Percentiles rank a stretch among this genome's conserved stretches.
These are phyloP conservation scores for Stemphylium vesicarium DNA, from an alignment of 2,329 filamentous ascomycete genomes.

Conservation along the genomic window DNA sequence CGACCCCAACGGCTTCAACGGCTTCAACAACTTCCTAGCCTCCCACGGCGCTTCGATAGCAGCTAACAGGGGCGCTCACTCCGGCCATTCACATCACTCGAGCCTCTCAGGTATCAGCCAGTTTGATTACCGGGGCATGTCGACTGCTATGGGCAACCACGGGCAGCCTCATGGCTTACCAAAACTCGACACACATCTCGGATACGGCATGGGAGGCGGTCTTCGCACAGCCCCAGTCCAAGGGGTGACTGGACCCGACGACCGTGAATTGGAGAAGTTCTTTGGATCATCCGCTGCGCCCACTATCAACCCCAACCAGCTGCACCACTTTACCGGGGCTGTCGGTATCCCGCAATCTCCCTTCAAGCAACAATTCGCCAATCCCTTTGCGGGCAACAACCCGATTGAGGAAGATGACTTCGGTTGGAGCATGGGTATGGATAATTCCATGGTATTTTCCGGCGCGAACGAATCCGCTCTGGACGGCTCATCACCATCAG, in stretches of 20 bases:
- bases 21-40: constrained; percentile 63
- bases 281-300: constrained; percentile 65
- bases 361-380: constrained; percentile 46
- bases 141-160: constrained; percentile 69
- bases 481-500: constrained; percentile 92
- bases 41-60: constrained; percentile 60
- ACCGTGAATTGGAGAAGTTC: constrained; percentile 71
- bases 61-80: constrained; percentile 57
- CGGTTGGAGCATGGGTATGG: constrained; percentile 85
- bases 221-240: constrained; percentile 76
- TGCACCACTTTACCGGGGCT: constrained; percentile 89
- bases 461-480: constrained; percentile 78
- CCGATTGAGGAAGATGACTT: constrained; percentile 77
- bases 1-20: constrained; percentile 72
- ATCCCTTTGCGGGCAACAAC: constrained; percentile 64
- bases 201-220: constrained; percentile 69
- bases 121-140: constrained; percentile 76
- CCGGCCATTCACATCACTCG: constrained; percentile 71
- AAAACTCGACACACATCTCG: constrained; percentile 82
- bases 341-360: constrained; percentile 65
- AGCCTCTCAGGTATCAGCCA: constrained; percentile 72
- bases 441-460: constrained; percentile 63
- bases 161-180: constrained; percentile 72
- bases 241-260: constrained; percentile 58
- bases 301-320: constrained; percentile 69